Base-by-base conservation (phyloP, 805 yeast genomes). In the Debaryomyces tyrocola region DNA sequence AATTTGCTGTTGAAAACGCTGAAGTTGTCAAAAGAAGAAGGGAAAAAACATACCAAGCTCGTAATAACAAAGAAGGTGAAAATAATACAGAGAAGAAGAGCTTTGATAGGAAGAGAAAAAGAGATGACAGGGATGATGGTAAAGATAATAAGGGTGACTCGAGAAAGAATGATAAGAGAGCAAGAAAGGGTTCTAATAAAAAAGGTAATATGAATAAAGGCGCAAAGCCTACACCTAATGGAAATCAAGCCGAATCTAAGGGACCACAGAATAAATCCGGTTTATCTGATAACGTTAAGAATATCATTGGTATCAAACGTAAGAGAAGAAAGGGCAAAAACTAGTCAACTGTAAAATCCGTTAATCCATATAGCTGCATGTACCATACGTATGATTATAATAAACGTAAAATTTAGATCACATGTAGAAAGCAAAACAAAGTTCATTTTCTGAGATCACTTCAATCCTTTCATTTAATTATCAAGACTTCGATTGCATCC, bases 1-100 rank as follows among this genome's bases (percentile, higher is more conserved):
- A 94, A 64, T 94, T 94, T 73, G 97, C 99, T 5, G 78, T 94
- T 58, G 99, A 94, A 64, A 90, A 94, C 64, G 95, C 97, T 27
- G 87, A 87, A 61, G 96, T 94, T 47, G 85, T 94, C 36, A 88
- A 87, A 70, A 85, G 97, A 69, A 85, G 97, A 74, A 79, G 80
- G 50, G 97, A 90, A 43, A 83, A 77, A 57, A 77, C 79, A 31
- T 64, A 64, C 58, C 66, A 65, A 41, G 69, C 79, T 14, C 63
- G 72, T 43, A 71, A 67, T 36, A 56, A 43, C 21, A 44, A 44
- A 20, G 44, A 39, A 4, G 46, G 51, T 35, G 48, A 40, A 17
- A 40, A 17, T 14, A 52, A 52, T 36, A 31, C 14, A n/a, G 34
- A 11, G 14, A 31, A 31, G 34, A 24, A 24, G 10, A 24, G 10